phyloP scores from a whole-genome alignment of 2,329 filamentous ascomycete genomes.

The Fonsecaea multimorphosa region DNA sequence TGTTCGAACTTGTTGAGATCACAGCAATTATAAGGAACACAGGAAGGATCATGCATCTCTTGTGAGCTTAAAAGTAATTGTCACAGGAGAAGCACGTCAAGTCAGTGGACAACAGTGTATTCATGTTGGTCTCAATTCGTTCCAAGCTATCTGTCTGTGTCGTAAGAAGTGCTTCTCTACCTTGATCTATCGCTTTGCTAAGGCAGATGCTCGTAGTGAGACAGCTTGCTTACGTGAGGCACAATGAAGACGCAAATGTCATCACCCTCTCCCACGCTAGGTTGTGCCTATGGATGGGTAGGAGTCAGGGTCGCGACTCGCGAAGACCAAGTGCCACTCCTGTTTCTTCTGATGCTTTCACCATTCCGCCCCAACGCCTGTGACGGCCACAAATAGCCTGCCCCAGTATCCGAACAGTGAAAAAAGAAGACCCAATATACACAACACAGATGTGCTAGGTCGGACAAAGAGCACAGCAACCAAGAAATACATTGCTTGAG shows the following conservation, averaged over 20 bases:
- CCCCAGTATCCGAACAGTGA: not conserved
- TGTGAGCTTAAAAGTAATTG: not conserved
- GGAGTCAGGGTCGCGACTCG: too few relatives aligned
- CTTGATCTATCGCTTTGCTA: not conserved
- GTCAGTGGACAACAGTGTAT: not conserved
- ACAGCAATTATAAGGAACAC: not conserved
- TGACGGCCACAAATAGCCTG: not conserved
- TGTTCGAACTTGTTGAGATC: too few relatives aligned
- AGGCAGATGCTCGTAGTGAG: not conserved
- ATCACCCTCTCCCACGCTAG: not conserved
- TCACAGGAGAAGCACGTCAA: not conserved
- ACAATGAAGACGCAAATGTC: not conserved
- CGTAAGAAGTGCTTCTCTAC: not conserved
- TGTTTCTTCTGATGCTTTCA: not conserved
- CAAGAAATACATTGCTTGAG: constrained; percentile 10
- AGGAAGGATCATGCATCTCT: not conserved
- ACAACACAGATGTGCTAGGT: constrained; percentile 3
- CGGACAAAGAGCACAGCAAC: constrained; percentile 15
- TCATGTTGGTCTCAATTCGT: not conserved
- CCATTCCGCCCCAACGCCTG: not conserved
- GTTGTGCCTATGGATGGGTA: not conserved
- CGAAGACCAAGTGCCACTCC: not conserved
- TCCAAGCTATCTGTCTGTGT: not conserved
- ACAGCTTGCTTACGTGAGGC: not conserved
- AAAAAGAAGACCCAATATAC: constrained; percentile 2